Base-by-base conservation (phyloP, 208 protist species). In the Porcisia hertigi region DNA sequence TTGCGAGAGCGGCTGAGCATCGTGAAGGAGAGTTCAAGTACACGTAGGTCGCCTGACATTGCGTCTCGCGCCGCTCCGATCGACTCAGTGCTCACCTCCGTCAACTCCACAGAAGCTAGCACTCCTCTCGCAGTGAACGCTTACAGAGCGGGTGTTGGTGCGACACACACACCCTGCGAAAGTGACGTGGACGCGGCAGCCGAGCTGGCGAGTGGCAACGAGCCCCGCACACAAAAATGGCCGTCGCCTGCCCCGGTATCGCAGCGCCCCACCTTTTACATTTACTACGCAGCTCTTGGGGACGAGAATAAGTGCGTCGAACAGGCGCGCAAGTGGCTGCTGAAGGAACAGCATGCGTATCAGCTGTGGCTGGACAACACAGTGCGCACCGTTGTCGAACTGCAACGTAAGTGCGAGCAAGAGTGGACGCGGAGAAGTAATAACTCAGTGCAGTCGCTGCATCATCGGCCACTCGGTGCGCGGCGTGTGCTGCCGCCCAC, bases 211-310 rank as follows among this genome's bases (percentile, higher is more conserved):
- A 23, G 41, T 45, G 60, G 18, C 36, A 43, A 39, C 60, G 18
- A 23, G 7, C 47, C 16, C 18, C 25, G 12, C 49, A 2, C 66
- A n/a, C 70, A 25, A 14, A 30, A 11, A 20, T 74, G 71, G 71
- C 54, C 49, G 43, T 16, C 57, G 3, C 72, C 54, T 5, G 45
- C 41, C 6, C 65, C 69, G 30, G 43, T 53, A 7, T 65, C 55
- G 67, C 76, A 67, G 43, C 76, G 63, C 16, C 77, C 78, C 9
- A 79, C 79, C 30, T 87, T 95, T 43, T 88, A 88, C 52, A 76
- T 95, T 3, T 89, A 91, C 77, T 95, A 92, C 75, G 78, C 81
- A 39, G 76, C 84, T 7, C 79, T 95, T 7, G 88, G 91, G 11
- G 80, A 87, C 39, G 83, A 86, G 63, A 74, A 85, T 66, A 76